Base-by-base conservation (phyloP, 495 filamentous ascomycete genomes). In the Lasiosphaeria miniovina region DNA sequence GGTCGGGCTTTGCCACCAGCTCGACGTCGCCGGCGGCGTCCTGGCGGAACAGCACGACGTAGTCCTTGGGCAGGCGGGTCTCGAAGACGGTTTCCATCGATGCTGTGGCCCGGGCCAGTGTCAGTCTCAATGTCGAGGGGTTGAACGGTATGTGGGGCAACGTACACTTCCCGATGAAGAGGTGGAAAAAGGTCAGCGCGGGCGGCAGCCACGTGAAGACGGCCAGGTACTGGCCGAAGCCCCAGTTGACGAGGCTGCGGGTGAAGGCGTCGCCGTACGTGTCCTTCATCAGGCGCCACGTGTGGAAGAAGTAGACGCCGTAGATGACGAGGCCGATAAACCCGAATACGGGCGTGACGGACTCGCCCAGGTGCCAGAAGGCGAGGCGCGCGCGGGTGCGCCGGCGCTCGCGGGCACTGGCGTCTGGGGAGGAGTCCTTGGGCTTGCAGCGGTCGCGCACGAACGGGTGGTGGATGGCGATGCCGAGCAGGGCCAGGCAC, bases 171-270 rank as follows among this genome's bases (percentile, higher is more conserved):
- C 54, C 31, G 15, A 57, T 46, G 33, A 53, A 61, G 31, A 61
- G 12, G 32, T 62, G 60, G n/a, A 40, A 17, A 55, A 62, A 62
- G 6, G 49, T 58, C 60, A 66, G n/a, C 0, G 63, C 36, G 10
- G 64, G 64, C n/a, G 64, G 60, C 24, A 58, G 24, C 64, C 64
- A 66, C 7, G 64, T 66, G 33, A 59, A 59, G 24, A 66, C 34
- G 17, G 64, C 64, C 43, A 66, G 46, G 14, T 66, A 66, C 60
- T 66, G 64, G 6, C 64, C 64, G 49, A 66, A 66, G 1, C 64
- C 64, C 64, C 64, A 66, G 11, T 14, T 58, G 49, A 58, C 55
- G 6, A 55, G 24, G 17, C 50, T 52, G 7, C 49, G 52, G 2
- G 40, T 55, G 38, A 66, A 66, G 12, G 64, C 58, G 4, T 54